These are phyloP conservation scores for Inga oerstediana DNA, from an alignment of 306 rosid species.

Conservation along the genomic window DNA sequence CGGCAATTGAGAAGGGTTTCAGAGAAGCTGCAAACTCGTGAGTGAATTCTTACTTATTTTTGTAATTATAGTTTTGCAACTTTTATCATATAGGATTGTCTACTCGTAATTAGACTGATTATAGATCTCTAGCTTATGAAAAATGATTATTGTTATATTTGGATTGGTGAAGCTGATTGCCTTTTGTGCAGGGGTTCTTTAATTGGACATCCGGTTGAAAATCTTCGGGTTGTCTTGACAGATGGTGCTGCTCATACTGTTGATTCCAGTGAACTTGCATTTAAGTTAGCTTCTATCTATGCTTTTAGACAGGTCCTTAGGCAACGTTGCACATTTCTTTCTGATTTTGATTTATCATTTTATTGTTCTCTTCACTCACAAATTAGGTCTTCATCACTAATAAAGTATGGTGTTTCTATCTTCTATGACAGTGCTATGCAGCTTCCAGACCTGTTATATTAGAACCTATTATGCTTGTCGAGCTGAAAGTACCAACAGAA, in stretches of 20 bases:
- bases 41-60: slow-evolving; percentile 32
- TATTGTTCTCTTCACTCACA: slow-evolving; percentile 19
- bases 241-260: slow-evolving; percentile 99
- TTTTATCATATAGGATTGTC: slow-evolving; percentile 5
- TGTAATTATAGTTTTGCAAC: neutral
- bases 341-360: neutral
- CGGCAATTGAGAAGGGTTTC: slow-evolving; percentile 97
- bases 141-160: slow-evolving; percentile 14
- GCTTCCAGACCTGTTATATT: slow-evolving; percentile 87
- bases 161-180: slow-evolving; percentile 8
- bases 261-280: slow-evolving; percentile 99
- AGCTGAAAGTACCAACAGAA: slow-evolving; percentile 95
- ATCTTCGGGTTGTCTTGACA: slow-evolving; percentile 73
- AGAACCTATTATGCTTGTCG: slow-evolving; percentile 98
- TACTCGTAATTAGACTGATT: neutral
- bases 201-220: slow-evolving; percentile 98
- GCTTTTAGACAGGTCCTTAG: slow-evolving; percentile 89
- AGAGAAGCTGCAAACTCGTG: slow-evolving; percentile 98
- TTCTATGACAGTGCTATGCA: slow-evolving; percentile 70
- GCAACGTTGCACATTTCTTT: slow-evolving; percentile 11
- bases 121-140: neutral
- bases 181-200: slow-evolving; percentile 77
- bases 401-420: slow-evolving; percentile 25
- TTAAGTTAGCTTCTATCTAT: slow-evolving; percentile 93
- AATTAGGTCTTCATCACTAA: slow-evolving; percentile 6